Conservation (phyloP, 768 basidiomycete species). For the Chiua virens region DNA sequence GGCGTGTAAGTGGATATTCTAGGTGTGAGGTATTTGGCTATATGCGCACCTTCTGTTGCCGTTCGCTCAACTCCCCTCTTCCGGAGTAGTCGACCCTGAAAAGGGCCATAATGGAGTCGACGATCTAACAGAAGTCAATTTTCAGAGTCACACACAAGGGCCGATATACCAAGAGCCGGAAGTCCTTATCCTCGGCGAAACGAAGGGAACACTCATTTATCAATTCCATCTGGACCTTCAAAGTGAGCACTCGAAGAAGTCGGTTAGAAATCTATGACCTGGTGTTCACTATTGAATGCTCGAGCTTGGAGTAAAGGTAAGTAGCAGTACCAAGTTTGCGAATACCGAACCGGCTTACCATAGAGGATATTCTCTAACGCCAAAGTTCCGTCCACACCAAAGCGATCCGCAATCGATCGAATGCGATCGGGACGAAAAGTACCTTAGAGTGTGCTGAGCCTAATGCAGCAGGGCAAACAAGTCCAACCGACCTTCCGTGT, state of each 20-base stretch:
- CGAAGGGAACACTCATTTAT: slow-evolving; percentile 87
- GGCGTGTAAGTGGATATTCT: slow-evolving; percentile 11
- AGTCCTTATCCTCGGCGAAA: slow-evolving; percentile 89
- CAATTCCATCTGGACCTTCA: slow-evolving; percentile 70
- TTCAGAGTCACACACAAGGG: neutral
- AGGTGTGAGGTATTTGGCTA: neutral
- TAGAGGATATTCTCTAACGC: slow-evolving; percentile 91
- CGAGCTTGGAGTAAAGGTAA: slow-evolving; percentile 51
- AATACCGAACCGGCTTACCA: slow-evolving; percentile 42
- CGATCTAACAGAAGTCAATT: slow-evolving; percentile 54
- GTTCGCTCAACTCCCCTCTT: slow-evolving; percentile 89
- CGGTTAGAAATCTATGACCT: slow-evolving; percentile 44
- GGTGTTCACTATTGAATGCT: slow-evolving; percentile 91
- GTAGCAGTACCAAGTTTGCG: slow-evolving; percentile 6
- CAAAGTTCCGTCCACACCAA: slow-evolving; percentile 88
- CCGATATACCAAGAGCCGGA: slow-evolving; percentile 57
- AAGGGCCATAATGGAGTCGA: slow-evolving; percentile 96
- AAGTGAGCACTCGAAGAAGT: slow-evolving; percentile 3
- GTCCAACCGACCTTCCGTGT: slow-evolving; percentile 65
- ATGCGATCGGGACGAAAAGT: slow-evolving; percentile 95
- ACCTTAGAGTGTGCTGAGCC: slow-evolving; percentile 44
- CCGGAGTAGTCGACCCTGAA: slow-evolving; percentile 95
- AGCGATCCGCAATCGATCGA: slow-evolving; percentile 85
- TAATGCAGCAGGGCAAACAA: slow-evolving; percentile 7
- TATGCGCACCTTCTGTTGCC: slow-evolving; percentile 77